Base-by-base conservation (phyloP, 2,329 filamentous ascomycete species). In the Cytospora paraplurivora region DNA sequence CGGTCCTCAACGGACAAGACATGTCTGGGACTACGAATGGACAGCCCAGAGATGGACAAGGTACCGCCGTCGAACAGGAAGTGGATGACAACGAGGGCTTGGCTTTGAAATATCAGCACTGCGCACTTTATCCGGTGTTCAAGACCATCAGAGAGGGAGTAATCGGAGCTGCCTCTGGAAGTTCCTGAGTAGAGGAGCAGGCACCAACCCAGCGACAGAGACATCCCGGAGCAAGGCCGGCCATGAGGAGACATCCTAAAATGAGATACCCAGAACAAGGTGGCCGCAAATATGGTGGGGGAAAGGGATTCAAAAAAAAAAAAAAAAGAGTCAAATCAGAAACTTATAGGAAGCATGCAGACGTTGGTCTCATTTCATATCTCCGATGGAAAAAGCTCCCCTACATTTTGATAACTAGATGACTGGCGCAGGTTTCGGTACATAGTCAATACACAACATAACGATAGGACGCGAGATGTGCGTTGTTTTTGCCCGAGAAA, bases 81-180 rank as follows among this genome's bases (percentile, higher is more conserved):
- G 33, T 34, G 5, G 54, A 32, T 12, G 76, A 79, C 50, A 72
- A 76, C 7, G 78, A 74, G 19, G 70, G 80, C 12, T 74, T 94
- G 69, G 87, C 89, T 44, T 83, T 89, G 59, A 93, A 92, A 75
- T 94, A 94, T 74, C 81, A 81, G 68, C 79, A 82, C 66, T 94
- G 91, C 74, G 91, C 88, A 41, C 77, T 94, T 44, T 85, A 80
- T 65, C 85, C 86, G 56, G 78, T 93, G 10, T 93, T 94, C 72
- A 79, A 82, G 69, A 80, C 77, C 7, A 89, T 94, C 68, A 85
- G 87, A 10, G 77, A 78, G 67, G 79, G 81, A 61, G 76, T 88
- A 33, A 72, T 83, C 44, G 59, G 41, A 32, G 51, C 44, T 12
- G 44, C 59, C 67, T 71, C 72, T 70, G 70, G 73, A 67, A 68